phyloP scores from a whole-genome alignment of 768 basidiomycete species.

The Trichaptum fuscoviolaceum region DNA sequence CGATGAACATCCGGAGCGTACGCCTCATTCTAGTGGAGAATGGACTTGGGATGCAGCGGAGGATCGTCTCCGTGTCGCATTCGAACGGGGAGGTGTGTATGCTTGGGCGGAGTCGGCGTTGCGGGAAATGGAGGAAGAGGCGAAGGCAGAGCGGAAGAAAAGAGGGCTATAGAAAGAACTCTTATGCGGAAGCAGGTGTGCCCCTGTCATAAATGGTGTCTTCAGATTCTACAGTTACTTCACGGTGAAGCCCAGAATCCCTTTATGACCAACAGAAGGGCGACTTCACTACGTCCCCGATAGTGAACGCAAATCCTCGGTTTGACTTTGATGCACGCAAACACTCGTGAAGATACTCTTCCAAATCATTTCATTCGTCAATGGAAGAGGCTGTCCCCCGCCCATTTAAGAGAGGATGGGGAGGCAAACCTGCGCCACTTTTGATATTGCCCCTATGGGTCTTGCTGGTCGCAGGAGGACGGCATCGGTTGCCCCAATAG shows the following conservation, averaged over 20 bases:
- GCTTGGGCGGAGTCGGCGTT: slow-evolving; percentile 50
- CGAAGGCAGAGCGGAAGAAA: slow-evolving; percentile 40
- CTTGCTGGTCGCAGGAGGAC: slow-evolving; percentile 1
- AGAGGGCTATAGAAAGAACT: background rate
- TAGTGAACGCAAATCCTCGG: background rate
- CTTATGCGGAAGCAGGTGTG: background rate
- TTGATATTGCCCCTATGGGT: background rate
- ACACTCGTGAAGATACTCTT: background rate
- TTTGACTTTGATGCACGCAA: background rate
- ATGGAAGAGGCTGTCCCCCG: background rate
- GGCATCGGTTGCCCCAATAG: background rate
- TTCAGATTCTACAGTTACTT: background rate
- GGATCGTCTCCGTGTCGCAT: slow-evolving; percentile 48
- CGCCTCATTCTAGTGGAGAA: slow-evolving; percentile 10
- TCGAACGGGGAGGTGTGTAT: slow-evolving; percentile 51
- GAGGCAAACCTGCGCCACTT: slow-evolving; percentile 1
- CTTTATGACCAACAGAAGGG: too few species aligned
- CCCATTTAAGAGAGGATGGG: background rate
- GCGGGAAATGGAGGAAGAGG: slow-evolving; percentile 56
- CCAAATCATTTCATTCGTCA: background rate
- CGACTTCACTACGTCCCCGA: background rate
- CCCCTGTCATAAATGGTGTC: background rate
- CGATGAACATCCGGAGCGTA: background rate
- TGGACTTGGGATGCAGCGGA: slow-evolving; percentile 56
- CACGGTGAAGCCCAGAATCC: too few species aligned